A percentile compares a stretch with the other conserved stretches of the same genome.
Conservation (phyloP, 192 early-diverging fungal genomes). For the Gamsiella multidivaricata region DNA sequence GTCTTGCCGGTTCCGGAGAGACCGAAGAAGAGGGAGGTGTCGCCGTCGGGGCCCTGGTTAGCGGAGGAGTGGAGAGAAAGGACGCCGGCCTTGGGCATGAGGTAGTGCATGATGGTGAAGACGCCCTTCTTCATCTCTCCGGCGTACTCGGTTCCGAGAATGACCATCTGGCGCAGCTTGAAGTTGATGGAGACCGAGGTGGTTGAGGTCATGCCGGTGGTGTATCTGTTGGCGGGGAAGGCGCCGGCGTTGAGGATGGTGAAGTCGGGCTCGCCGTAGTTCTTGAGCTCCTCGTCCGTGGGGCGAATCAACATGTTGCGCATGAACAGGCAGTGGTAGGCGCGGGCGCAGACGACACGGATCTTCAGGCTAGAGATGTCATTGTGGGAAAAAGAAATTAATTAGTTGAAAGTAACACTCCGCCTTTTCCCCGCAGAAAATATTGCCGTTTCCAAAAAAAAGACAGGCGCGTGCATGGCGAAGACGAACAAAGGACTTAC, state of each 20-base stretch:
- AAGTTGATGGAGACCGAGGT: conserved; percentile 96
- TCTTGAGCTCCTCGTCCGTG: conserved; percentile 86
- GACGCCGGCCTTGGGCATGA: conserved; percentile 94
- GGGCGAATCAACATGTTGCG: conserved; percentile 99
- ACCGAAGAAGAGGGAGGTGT: conserved; percentile 98
- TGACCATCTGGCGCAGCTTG: conserved; percentile 95
- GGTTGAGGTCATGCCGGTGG: conserved; percentile 94
- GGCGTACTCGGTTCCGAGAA: conserved; percentile 97
- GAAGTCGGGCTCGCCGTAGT: conserved; percentile 96
- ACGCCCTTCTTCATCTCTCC: conserved; percentile 99
- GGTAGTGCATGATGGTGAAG: conserved; percentile 99
- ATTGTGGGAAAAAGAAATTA: too few species aligned
- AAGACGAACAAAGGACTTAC: conserved; percentile 8
- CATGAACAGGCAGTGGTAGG: conserved; percentile 98
- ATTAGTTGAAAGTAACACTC: too few species aligned
- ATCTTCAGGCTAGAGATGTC: conserved; percentile 84
- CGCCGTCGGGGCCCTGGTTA: conserved; percentile 90
- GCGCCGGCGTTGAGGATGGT: conserved; percentile 97
- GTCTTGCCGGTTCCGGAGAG: conserved; percentile 98
- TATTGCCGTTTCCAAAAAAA: too few species aligned
- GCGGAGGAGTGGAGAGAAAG: conserved; percentile 94
- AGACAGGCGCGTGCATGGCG: too few species aligned
- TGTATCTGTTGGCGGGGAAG: conserved; percentile 95
- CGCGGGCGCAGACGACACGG: conserved; percentile 92
- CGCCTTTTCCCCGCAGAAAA: too few species aligned